Evolutionary conservation across 345 rosid genomes (phyloP).

Genomic region (Cardamine resedifolia): DNA sequence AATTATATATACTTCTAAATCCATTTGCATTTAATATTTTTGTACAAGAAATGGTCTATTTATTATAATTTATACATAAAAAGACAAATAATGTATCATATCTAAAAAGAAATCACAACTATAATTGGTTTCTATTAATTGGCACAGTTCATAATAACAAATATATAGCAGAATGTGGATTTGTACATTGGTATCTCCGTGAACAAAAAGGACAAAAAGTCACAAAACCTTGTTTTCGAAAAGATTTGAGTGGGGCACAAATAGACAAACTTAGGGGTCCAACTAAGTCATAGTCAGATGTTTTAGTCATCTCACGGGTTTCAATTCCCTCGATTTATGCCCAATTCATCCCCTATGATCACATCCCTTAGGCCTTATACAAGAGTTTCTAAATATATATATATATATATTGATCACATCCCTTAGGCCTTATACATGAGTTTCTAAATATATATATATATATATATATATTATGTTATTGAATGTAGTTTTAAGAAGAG

Average conservation of each 20-base stretch:
- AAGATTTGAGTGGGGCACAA: constrained; percentile 15
- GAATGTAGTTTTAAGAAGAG: no score
- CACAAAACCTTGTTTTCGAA: background rate
- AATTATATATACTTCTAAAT: no score
- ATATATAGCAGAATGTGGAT: background rate
- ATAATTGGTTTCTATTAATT: background rate
- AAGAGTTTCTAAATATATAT: no score
- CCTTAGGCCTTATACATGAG: no score
- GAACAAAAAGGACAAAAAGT: background rate
- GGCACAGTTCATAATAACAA: background rate
- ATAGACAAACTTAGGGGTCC: constrained; percentile 13
- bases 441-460: no score
- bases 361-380: background rate
- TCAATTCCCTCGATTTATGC: background rate
- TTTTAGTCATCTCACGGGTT: constrained; percentile 36
- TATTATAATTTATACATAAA: background rate
- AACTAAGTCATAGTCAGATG: background rate
- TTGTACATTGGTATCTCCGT: constrained; percentile 25
- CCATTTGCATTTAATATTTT: background rate
- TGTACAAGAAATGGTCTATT: background rate
- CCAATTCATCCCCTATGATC: background rate
- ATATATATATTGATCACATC: no score
- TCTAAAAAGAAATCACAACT: background rate
- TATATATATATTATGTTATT: no score
- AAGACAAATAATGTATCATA: background rate